A percentile compares a stretch with the other conserved stretches of the same genome.
These are phyloP conservation scores for Basidiobolus meristosporus DNA, from an alignment of 371 early-diverging fungal species.

Conservation along the genomic window DNA sequence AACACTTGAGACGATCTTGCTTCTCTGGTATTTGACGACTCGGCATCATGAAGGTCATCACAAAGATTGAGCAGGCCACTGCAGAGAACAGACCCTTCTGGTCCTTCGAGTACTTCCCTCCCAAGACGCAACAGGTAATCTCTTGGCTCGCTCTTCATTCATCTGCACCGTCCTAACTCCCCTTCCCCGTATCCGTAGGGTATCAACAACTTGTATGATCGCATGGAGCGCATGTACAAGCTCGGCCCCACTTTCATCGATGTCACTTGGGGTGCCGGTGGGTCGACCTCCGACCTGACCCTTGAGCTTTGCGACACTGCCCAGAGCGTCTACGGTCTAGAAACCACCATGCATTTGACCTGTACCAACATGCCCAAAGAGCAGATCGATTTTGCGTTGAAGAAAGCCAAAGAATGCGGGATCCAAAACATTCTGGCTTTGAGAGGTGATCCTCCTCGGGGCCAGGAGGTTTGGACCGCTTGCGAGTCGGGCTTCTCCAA, in stretches of 20 bases:
- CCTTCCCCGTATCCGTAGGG: conserved; percentile 20
- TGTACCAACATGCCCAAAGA: conserved; percentile 81
- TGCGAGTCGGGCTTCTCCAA: conserved; percentile 58
- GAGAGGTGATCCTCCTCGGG: conserved; percentile 76
- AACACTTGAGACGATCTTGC: no score
- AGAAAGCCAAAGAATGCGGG: conserved; percentile 63
- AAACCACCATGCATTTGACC: conserved; percentile 83
- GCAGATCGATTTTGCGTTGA: conserved; percentile 56
- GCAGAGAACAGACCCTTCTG: conserved; percentile 37
- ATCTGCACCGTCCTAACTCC: not conserved
- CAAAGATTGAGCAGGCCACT: conserved; percentile 33
- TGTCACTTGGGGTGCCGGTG: conserved; percentile 90
- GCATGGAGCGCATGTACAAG: conserved; percentile 75
- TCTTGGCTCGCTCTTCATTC: not conserved
- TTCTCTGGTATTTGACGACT: no score
- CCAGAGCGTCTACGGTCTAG: conserved; percentile 72
- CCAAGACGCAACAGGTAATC: conserved; percentile 53
- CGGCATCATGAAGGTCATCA: conserved; percentile 51
- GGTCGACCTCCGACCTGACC: conserved; percentile 64
- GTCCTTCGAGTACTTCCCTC: conserved; percentile 90
- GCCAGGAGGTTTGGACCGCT: conserved; percentile 43
- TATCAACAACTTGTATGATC: conserved; percentile 72
- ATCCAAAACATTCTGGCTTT: conserved; percentile 82
- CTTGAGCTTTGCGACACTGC: conserved; percentile 62
- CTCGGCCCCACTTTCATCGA: conserved; percentile 85